Evolutionary conservation across 2,329 filamentous ascomycete genomes (phyloP).

Genomic region (Alternaria gaisen): DNA sequence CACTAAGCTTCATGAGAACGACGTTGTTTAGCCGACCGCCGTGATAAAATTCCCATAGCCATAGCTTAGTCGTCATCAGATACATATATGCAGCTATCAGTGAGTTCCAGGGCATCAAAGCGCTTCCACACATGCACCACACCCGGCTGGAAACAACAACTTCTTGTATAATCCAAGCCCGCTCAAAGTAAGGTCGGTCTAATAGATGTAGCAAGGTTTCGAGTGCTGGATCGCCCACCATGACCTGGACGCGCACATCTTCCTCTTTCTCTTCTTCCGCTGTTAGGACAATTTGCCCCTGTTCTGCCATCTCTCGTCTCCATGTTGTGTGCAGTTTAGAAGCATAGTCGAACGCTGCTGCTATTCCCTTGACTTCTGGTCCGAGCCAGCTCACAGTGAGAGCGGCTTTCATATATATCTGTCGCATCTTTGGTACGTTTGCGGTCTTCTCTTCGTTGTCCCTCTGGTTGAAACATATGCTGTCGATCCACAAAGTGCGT

Average conservation of each 20-base stretch:
- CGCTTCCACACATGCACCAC: conserved; percentile 2
- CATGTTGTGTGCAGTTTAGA: not conserved
- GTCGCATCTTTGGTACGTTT: not conserved
- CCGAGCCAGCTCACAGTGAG: not conserved
- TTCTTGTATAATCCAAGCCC: not conserved
- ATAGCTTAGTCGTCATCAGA: not conserved
- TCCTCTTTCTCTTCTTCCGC: not conserved
- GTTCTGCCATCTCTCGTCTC: too few species aligned
- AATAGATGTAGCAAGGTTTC: not conserved
- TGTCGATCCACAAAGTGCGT: not conserved
- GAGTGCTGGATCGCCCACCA: not conserved
- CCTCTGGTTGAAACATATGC: not conserved
- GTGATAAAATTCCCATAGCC: not conserved
- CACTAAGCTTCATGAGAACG: not conserved
- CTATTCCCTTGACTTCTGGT: not conserved
- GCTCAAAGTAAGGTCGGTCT: not conserved
- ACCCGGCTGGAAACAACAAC: not conserved
- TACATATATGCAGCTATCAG: not conserved
- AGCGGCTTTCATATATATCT: not conserved
- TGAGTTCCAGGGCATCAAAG: too few species aligned
- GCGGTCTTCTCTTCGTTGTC: not conserved
- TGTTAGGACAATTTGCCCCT: too few species aligned
- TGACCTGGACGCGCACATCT: not conserved
- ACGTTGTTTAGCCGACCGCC: too few species aligned
- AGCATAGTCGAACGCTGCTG: not conserved